These are phyloP conservation scores for Lolium multiflorum DNA, from an alignment of 176 grass and related monocot species.

Conservation along the genomic window DNA sequence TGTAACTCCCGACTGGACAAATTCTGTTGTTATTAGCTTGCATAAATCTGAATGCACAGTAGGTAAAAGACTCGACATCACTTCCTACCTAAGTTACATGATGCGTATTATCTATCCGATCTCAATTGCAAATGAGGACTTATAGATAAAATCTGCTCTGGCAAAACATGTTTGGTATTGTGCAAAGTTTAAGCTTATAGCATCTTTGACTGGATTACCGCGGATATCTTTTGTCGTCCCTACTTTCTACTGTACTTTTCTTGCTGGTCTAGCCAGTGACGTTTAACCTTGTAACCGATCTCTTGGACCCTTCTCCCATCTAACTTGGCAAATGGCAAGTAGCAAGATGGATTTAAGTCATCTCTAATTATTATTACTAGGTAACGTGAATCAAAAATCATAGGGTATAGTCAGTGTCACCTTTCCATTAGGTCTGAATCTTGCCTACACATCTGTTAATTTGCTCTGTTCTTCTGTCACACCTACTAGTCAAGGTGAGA, in stretches of 20 bases:
- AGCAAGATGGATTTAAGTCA: not conserved
- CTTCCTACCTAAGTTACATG: too few relatives aligned
- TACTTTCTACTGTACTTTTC: not conserved
- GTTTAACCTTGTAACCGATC: not conserved
- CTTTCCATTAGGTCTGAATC: conserved; percentile 28
- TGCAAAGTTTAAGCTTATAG: not conserved
- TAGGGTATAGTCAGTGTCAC: not conserved
- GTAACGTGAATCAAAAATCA: conserved; percentile 16
- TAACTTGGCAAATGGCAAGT: not conserved
- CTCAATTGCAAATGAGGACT: too few relatives aligned
- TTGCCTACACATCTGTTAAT: not conserved
- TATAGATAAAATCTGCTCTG: not conserved
- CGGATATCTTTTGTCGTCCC: not conserved
- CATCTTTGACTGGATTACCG: not conserved
- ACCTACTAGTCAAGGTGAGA: not conserved
- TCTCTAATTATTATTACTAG: not conserved
- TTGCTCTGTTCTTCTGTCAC: not conserved
- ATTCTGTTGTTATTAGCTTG: too few relatives aligned
- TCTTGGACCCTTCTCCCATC: conserved; percentile 10
- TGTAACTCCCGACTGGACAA: too few relatives aligned
- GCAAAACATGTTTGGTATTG: not conserved
- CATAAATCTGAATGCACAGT: too few relatives aligned
- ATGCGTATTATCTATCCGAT: too few relatives aligned
- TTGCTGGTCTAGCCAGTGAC: not conserved
- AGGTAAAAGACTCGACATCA: too few relatives aligned